Conservation (phyloP, 495 filamentous ascomycete species). For the Talaromyces thailandensis region DNA sequence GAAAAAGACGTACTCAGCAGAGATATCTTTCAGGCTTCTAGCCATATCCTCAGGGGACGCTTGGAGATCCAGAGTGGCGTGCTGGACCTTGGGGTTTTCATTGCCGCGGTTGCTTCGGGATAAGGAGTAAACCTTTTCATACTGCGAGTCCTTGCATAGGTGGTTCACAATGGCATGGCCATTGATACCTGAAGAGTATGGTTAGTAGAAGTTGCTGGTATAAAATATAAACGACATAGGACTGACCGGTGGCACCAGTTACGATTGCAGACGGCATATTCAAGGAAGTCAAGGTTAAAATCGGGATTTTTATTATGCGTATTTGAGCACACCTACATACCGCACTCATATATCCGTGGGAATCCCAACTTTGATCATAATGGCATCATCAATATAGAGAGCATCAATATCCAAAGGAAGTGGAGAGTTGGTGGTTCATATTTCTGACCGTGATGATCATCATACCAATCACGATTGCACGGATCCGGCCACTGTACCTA, state of each 20-base stretch:
- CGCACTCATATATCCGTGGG: too few relatives aligned
- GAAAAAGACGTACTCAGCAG: constrained; percentile 40
- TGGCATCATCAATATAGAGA: too few relatives aligned
- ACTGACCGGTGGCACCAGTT: constrained; percentile 30
- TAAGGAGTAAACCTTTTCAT: constrained; percentile 33
- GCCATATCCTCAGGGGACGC: constrained; percentile 30
- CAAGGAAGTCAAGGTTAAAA: background rate
- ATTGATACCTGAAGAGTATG: constrained; percentile 27
- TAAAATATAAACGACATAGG: background rate
- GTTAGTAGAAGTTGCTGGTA: background rate
- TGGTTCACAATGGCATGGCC: constrained; percentile 37
- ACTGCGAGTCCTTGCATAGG: constrained; percentile 28
- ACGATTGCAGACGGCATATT: constrained; percentile 29
- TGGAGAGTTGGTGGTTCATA: too few relatives aligned
- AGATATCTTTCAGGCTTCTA: constrained; percentile 26
- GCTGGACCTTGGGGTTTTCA: constrained; percentile 30
- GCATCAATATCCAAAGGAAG: too few relatives aligned
- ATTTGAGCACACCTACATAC: too few relatives aligned
- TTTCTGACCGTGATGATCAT: too few relatives aligned
- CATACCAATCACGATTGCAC: too few relatives aligned
- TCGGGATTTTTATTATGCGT: too few relatives aligned
- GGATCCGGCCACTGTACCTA: too few relatives aligned
- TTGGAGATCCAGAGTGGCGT: constrained; percentile 37
- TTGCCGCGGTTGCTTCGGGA: constrained; percentile 33
- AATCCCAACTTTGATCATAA: too few relatives aligned